Evolutionary conservation across 257 asterid species (phyloP), one percentile per base, ranked within the genome.

Genomic region (Paulownia fortunei): DNA sequence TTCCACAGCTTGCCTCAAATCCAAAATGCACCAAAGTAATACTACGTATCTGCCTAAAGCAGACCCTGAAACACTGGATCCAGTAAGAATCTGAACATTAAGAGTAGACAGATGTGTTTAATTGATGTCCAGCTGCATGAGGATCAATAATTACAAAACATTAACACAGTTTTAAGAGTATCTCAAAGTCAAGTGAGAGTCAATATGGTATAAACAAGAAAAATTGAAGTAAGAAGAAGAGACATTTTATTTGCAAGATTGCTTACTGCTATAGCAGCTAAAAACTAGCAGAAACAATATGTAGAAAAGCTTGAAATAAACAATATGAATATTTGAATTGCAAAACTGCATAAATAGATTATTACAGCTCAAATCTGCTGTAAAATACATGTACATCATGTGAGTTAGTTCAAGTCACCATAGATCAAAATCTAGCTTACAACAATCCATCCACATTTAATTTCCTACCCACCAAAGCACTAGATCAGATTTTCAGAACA

Each of bases 81-180:
- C 61, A 76, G 73, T 23, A 41, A 49, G 76, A 78, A 66, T 42
- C 46, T 75, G 78, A 66, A 70, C 60, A 49, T 76, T 60, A 62
- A 69, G 80, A 65, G 59, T 9, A 74, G 79, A 64, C 39, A 73
- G 32, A 44, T 44, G 72, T 3, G 26, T 16, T 46, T 56, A 65
- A 75, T 23, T 16, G 15, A 62, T 64, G 30, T 2, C 42, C 42
- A 59, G 73, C 63, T 60, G 68, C 72, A 72, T 7, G 36, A 41
- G 21, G 59, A 66, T 67, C 72, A 30, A 69, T 34, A 67, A 44
- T 56, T 44, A 49, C 19, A 73, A 59, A 67, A 47, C n/a, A 66
- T 12, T n/a, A 37, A 23, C 19, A 74, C 60, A 32, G 34, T 41
- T 46, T n/a, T 6, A 23, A 73, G 61, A 69, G 12, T 8, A 36